These are phyloP conservation scores for Aspergillus pseudonomiae DNA, from an alignment of 2,329 filamentous ascomycete species.

Conservation along the genomic window DNA sequence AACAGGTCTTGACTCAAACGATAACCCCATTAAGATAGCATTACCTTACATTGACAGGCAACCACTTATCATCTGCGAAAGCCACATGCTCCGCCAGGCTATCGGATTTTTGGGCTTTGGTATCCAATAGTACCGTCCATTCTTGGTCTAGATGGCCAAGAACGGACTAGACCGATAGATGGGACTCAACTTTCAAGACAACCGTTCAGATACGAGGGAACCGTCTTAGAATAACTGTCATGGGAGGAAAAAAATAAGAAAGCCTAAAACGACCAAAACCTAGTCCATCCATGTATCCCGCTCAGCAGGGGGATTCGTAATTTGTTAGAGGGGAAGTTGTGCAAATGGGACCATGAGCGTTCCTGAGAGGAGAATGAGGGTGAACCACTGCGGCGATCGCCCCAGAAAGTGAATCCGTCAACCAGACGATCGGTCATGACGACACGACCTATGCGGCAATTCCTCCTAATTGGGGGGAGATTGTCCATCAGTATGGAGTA, in stretches of 20 bases:
- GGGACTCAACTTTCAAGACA: background rate
- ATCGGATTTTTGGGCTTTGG: conserved; percentile 5
- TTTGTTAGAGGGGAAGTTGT: conserved; percentile 1
- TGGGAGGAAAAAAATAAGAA: background rate
- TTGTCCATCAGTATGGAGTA: background rate
- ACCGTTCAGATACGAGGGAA: background rate
- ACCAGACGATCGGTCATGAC: conserved; percentile 12
- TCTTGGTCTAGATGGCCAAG: background rate
- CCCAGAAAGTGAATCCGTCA: conserved; percentile 11
- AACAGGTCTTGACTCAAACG: background rate
- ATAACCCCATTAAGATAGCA: background rate
- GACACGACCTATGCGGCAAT: conserved; percentile 11
- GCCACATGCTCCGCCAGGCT: conserved; percentile 15
- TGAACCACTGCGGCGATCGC: conserved; percentile 13
- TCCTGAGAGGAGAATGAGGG: conserved; percentile 11
- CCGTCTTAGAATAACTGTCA: background rate
- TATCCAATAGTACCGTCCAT: conserved; percentile 12
- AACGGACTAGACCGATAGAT: background rate
- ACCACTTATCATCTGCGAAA: conserved; percentile 9
- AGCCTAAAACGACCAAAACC: background rate
- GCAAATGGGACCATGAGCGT: conserved; percentile 12
- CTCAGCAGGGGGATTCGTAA: background rate
- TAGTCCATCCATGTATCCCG: background rate
- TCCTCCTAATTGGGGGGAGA: conserved; percentile 5
- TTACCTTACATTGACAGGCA: conserved; percentile 9